Evolutionary conservation across 768 basidiomycete genomes (phyloP), one percentile per base, ranked within the genome.

Genomic region (Mycena chlorophos): DNA sequence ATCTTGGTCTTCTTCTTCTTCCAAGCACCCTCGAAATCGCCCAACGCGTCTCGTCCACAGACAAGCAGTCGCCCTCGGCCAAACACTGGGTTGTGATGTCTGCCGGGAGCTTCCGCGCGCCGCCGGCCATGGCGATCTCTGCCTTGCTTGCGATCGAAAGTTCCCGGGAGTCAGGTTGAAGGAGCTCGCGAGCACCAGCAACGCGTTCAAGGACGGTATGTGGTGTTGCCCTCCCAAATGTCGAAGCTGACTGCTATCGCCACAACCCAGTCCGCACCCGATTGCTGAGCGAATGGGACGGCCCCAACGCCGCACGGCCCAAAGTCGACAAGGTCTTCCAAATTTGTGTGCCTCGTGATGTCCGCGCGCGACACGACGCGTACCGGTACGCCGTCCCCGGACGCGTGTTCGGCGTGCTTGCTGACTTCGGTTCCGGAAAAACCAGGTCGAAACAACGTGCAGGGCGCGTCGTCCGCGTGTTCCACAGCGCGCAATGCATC

Each of bases 401-500:
- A 52, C 26, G 4, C 30, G 26, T 28, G 34, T 14, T 42, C 39
- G 30, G 38, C 26, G 40, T 47, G 38, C 27, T 46, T 23, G 46
- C 27, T 61, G 40, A 59, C 50, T 26, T 19, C 49, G 29, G 12
- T 26, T 68, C 17, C 49, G 46, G 16, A 49, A 65, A 39, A 58
- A 62, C 25, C 66, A 77, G 73, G 57, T 68, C 73, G 56, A 69
- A 66, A 56, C 74, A 68, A 57, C 67, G 61, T 49, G 69, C 65
- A 42, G 71, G 74, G 57, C 74, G 75, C 58, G 75, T 83, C 62
- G 73, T 86, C 50, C 77, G 81, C 60, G 84, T 80, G 34, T 87
- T 84, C 63, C 82, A 87, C 56, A 78, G 82, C 53, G 75, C 83
- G 2, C 84, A 86, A 56, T 86, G 85, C 62, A 84, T 88, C 38